Evolutionary conservation across 176 grass and related monocot species (phyloP), one percentile per base, ranked within the genome.

Genomic region (Bonia amplexicaulis): DNA sequence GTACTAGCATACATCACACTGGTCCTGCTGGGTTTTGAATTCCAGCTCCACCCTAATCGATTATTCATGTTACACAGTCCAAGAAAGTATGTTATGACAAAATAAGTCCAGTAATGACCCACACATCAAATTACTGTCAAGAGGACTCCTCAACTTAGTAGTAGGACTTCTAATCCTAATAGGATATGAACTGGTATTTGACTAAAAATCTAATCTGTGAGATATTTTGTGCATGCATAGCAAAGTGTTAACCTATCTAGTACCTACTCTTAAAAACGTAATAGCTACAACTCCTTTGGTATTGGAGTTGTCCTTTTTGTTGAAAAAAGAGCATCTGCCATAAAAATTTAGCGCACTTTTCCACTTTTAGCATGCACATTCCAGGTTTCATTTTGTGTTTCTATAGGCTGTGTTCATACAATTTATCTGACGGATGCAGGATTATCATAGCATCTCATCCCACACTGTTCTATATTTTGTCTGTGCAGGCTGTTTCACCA

Each of bases 401-500:
- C 52, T 31, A 1, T 75, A 69, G 12, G 81, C 23, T 29, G 11
- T 35, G 44, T 52, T 35, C n/a, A 62, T 61, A 63, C 12, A 45
- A 25, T 51, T 41, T 55, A 33, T 65, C 37, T 74, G 45, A 67
- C 17, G 13, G 19, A 55, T 84, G 52, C 41, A 6, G 2, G 10
- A 78, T 65, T 7, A 33, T 86, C 62, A 77, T 77, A 49, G 71
- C 8, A 83, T 93, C 85, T 62, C 60, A 84, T 82, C 57, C 45
- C 26, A 58, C 10, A 75, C 40, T 74, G 69, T 54, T 81, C 46
- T 39, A 53, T 47, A 71, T 82, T 70, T 63, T 80, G 62, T 31
- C 22, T 62, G 27, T 89, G 76, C 92, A 99, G 96, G 90, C n/a
- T 99, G 96, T 83, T 99, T 92, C 65, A 48, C 83, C 29, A 88